A percentile compares a stretch with the other conserved stretches of the same genome.
phyloP scores from a whole-genome alignment of 768 basidiomycete genomes.

The Tulasnella sp. region DNA sequence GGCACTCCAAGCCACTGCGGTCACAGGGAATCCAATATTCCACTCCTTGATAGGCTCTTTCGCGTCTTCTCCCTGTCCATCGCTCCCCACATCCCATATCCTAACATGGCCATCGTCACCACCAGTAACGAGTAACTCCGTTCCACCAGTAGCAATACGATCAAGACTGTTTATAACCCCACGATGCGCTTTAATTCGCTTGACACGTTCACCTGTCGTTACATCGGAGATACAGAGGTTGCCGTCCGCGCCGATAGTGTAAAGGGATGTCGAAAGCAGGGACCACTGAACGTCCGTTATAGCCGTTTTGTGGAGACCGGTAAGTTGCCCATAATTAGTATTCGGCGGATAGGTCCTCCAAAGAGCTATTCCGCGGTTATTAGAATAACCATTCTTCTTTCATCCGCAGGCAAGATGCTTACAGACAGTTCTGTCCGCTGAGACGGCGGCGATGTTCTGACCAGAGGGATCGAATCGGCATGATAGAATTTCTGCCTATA shows the following conservation, averaged over 20 bases:
- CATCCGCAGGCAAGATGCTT: conserved; percentile 39
- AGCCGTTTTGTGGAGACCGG: conserved; percentile 81
- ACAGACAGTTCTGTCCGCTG: conserved; percentile 88
- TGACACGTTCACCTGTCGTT: conserved; percentile 74
- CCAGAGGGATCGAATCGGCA: conserved; percentile 94
- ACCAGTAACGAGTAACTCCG: conserved; percentile 82
- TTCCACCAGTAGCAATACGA: conserved; percentile 76
- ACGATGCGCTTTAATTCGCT: conserved; percentile 72
- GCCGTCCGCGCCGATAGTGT: conserved; percentile 89
- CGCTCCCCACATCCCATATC: conserved; percentile 80
- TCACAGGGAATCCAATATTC: conserved; percentile 85
- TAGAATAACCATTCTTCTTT: neutral
- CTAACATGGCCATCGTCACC: conserved; percentile 90
- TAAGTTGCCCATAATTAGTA: conserved; percentile 84
- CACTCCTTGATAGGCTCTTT: conserved; percentile 77
- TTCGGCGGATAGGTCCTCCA: conserved; percentile 93
- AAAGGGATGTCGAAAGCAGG: conserved; percentile 63
- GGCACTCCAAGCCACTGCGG: conserved; percentile 85
- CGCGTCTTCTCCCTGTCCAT: conserved; percentile 48
- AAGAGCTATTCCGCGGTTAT: conserved; percentile 50
- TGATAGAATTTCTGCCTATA: conserved; percentile 78
- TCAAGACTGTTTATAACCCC: conserved; percentile 90
- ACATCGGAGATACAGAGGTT: conserved; percentile 72
- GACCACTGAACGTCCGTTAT: conserved; percentile 93
- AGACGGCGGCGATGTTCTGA: conserved; percentile 89